Conservation (phyloP, 2,329 filamentous ascomycete genomes). For the Aspergillus sp. region DNA sequence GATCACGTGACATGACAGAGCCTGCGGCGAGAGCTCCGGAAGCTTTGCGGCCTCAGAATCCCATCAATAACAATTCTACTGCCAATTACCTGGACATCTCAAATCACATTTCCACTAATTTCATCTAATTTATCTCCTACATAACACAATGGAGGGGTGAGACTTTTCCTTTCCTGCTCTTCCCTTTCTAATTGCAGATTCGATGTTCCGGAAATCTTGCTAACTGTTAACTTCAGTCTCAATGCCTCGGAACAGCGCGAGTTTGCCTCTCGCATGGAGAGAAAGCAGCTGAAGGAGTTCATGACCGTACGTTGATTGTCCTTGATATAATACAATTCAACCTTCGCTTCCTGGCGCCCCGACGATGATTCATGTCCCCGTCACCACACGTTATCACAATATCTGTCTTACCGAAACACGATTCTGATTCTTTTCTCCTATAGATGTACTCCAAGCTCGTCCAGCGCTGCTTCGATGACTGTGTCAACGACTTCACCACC, state of each 20-base stretch:
- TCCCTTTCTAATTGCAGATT: background rate
- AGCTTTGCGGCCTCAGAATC: constrained; percentile 1
- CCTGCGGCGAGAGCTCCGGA: constrained; percentile 5
- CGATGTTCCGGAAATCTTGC: background rate
- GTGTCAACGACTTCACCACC: constrained; percentile 97
- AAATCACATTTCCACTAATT: too few relatives aligned
- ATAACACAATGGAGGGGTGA: constrained; percentile 33
- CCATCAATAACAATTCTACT: constrained; percentile 1
- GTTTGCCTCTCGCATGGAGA: constrained; percentile 91
- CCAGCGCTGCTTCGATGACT: constrained; percentile 82
- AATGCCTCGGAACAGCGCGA: constrained; percentile 79
- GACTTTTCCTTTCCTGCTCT: constrained; percentile 2
- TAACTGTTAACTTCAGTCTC: constrained; percentile 48
- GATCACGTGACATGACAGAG: background rate
- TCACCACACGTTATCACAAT: too few relatives aligned
- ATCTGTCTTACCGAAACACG: constrained; percentile 6
- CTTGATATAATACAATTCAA: too few relatives aligned
- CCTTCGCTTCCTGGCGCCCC: background rate
- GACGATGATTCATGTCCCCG: background rate
- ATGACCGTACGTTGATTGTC: constrained; percentile 68
- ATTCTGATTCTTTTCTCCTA: background rate
- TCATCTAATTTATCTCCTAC: too few relatives aligned
- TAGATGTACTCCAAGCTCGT: constrained; percentile 62
- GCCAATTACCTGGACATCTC: background rate
- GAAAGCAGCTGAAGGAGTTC: constrained; percentile 98